Conservation (phyloP, 495 filamentous ascomycete genomes). For the Penicillium egyptiacum region DNA sequence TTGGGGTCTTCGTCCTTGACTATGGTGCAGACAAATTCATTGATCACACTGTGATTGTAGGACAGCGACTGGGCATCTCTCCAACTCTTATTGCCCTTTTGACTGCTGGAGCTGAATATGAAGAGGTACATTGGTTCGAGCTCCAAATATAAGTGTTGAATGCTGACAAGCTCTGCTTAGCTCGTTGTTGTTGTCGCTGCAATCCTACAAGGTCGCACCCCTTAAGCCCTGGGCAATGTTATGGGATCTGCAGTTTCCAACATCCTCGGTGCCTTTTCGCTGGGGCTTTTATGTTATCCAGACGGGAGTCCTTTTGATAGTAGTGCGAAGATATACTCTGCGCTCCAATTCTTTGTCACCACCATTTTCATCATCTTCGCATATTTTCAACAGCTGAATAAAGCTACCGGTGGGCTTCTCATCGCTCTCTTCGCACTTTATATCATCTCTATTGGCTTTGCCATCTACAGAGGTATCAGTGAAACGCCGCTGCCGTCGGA, state of each 20-base stretch:
- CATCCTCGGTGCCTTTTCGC: not conserved
- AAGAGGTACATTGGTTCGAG: slow-evolving; percentile 41
- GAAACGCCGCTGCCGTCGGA: not conserved
- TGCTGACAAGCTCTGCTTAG: not conserved
- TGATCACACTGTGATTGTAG: slow-evolving; percentile 52
- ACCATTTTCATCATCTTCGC: not conserved
- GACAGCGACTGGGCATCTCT: slow-evolving; percentile 46
- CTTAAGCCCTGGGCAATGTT: not conserved
- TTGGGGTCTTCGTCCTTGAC: slow-evolving; percentile 31
- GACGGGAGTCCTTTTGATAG: not conserved
- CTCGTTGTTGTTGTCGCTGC: not conserved
- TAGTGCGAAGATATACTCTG: not conserved
- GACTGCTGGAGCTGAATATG: slow-evolving; percentile 57
- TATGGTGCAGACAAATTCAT: slow-evolving; percentile 46
- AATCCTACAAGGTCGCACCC: not conserved
- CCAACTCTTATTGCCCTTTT: slow-evolving; percentile 52
- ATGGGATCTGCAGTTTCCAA: not conserved
- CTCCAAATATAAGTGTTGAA: not conserved
- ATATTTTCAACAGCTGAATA: slow-evolving; percentile 27
- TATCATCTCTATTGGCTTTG: slow-evolving; percentile 43
- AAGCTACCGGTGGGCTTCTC: slow-evolving; percentile 37
- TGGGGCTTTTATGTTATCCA: not conserved
- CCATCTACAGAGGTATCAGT: slow-evolving; percentile 46
- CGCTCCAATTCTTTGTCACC: not conserved
- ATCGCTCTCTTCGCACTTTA: slow-evolving; percentile 49